These are phyloP conservation scores for Centella asiatica DNA, from an alignment of 129 eudicot species.

Conservation along the genomic window DNA sequence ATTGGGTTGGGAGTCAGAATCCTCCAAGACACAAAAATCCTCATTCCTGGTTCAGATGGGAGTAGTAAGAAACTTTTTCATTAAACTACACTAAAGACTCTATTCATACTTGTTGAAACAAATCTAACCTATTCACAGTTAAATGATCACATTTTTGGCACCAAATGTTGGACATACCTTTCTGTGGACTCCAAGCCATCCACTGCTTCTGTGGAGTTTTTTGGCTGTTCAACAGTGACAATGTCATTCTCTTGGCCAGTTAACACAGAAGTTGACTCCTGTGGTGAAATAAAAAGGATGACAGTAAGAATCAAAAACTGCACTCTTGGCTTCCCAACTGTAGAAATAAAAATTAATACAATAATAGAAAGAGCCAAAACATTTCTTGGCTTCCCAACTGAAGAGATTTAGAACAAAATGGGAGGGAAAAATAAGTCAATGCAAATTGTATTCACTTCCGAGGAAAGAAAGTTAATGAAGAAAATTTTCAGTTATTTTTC, in stretches of 20 bases:
- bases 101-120: background rate
- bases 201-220: constrained; percentile 26
- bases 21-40: constrained; percentile 32
- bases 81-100: background rate
- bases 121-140: background rate
- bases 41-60: constrained; percentile 39
- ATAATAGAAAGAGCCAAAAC: too few relatives aligned
- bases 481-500: too few relatives aligned
- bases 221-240: constrained; percentile 33
- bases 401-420: too few relatives aligned
- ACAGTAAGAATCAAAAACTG: background rate
- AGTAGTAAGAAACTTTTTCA: constrained; percentile 12
- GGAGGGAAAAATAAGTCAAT: too few relatives aligned
- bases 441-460: too few relatives aligned
- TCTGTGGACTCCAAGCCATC: constrained; percentile 37
- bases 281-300: constrained; percentile 11
- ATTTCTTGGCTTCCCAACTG: too few relatives aligned
- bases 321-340: too few relatives aligned
- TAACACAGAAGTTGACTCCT: constrained; percentile 54
- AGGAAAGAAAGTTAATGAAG: too few relatives aligned
- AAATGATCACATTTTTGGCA: constrained; percentile 1
- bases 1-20: constrained; percentile 22
- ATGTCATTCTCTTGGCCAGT: constrained; percentile 49
- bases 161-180: constrained; percentile 37
- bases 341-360: too few relatives aligned